A percentile compares a stretch with the other conserved stretches of the same genome.
phyloP scores from a whole-genome alignment of 1,139 yeast species.

The Taiozyma sp. region DNA sequence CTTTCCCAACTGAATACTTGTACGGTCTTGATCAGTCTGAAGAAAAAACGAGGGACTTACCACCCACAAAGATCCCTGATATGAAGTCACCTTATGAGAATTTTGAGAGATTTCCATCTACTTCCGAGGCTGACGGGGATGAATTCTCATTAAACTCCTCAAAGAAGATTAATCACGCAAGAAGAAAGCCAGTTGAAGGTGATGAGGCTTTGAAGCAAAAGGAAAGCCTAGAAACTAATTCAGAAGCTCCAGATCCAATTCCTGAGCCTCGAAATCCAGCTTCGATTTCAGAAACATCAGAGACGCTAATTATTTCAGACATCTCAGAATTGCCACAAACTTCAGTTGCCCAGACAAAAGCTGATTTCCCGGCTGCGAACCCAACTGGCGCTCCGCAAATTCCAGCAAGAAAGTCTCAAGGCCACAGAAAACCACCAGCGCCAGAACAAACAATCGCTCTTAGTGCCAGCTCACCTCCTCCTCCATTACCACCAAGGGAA shows the following conservation, averaged over 20 bases:
- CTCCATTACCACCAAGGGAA: slow-evolving; percentile 2
- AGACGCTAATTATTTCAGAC: background rate
- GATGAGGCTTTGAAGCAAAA: background rate
- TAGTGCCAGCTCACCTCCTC: background rate
- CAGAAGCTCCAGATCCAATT: background rate
- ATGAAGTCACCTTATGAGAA: slow-evolving; percentile 21
- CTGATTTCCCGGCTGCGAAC: background rate
- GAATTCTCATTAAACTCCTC: slow-evolving; percentile 1
- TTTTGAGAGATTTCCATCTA: background rate
- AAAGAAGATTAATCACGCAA: slow-evolving; percentile 7
- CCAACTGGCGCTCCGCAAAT: background rate
- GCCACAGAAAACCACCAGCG: background rate
- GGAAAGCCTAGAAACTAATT: background rate
- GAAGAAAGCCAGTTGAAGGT: slow-evolving; percentile 15
- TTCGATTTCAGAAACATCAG: background rate
- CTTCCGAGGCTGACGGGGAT: background rate
- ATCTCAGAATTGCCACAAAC: background rate
- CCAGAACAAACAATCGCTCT: background rate
- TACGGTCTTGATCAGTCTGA: slow-evolving; percentile 16
- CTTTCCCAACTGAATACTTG: slow-evolving; percentile 23
- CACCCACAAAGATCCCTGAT: slow-evolving; percentile 22
- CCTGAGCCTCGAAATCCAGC: background rate
- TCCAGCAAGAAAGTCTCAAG: background rate
- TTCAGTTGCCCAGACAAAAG: background rate
- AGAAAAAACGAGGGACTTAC: slow-evolving; percentile 8